Conservation (phyloP, 352 stramenopile species). For the Thalassiosira exigua region DNA sequence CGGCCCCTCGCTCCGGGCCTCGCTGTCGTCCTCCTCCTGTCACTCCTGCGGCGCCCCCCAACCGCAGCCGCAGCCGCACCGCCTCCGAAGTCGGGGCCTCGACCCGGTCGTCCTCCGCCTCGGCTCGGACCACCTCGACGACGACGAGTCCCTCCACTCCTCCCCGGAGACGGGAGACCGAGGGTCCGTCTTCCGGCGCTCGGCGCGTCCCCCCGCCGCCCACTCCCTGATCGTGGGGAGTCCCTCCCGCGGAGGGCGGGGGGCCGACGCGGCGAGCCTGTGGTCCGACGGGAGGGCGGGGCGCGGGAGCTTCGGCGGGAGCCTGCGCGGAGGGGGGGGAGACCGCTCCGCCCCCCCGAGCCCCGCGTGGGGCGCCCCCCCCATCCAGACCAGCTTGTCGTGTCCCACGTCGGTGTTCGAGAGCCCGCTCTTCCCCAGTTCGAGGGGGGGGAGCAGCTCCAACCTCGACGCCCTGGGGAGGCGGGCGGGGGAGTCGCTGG, state of each 20-base stretch:
- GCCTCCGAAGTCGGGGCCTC: not conserved
- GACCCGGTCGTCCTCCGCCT: not conserved
- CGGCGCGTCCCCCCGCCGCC: too few species aligned
- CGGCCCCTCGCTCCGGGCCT: not conserved
- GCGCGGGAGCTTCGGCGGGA: not conserved
- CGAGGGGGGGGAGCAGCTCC: not conserved
- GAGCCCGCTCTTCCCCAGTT: constrained; percentile 39
- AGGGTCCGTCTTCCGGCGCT: not conserved
- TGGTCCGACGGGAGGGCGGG: not conserved
- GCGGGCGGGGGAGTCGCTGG: not conserved
- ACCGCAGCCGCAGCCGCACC: not conserved
- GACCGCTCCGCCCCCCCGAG: too few species aligned
- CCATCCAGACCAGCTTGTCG: constrained; percentile 37
- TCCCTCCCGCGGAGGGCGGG: not conserved
- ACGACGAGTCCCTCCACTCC: not conserved
- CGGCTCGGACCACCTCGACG: not conserved
- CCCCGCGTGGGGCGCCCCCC: not conserved
- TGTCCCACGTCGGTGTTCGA: constrained; percentile 58
- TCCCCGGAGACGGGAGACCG: not conserved
- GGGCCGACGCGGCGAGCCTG: not conserved
- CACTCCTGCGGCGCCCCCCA: too few species aligned
- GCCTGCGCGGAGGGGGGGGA: too few species aligned
- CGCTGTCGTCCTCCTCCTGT: not conserved
- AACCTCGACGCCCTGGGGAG: not conserved
- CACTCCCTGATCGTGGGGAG: constrained; percentile 2